These are phyloP conservation scores for Pinus taeda DNA, from an alignment of 75 land plant species.

Conservation along the genomic window DNA sequence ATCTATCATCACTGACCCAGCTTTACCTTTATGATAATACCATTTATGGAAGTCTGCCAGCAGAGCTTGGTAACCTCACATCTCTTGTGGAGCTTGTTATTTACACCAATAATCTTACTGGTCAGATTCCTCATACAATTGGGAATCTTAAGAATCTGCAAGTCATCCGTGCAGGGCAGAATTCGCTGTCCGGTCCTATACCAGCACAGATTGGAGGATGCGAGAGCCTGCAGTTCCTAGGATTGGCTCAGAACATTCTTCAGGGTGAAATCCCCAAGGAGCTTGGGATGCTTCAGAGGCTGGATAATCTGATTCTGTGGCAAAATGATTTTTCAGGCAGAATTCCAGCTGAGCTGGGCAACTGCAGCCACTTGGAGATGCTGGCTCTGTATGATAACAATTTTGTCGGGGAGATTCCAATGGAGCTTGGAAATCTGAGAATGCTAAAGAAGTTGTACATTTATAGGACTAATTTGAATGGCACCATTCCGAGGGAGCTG, in stretches of 20 bases:
- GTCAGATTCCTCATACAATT: conserved; percentile 45
- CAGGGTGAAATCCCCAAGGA: conserved; percentile 45
- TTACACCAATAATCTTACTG: conserved; percentile 64
- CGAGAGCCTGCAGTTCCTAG: conserved; percentile 42
- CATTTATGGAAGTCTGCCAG: conserved; percentile 48
- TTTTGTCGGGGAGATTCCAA: conserved; percentile 46
- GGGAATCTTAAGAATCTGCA: conserved; percentile 35
- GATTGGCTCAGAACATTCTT: conserved; percentile 61
- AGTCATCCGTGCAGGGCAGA: conserved; percentile 48
- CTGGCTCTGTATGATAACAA: conserved; percentile 52
- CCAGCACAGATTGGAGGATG: conserved; percentile 55
- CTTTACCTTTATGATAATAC: conserved; percentile 57
- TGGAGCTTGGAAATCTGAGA: conserved; percentile 44
- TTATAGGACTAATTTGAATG: conserved; percentile 50
- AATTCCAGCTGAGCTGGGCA: conserved; percentile 60
- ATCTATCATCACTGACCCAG: conserved; percentile 22
- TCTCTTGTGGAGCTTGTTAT: conserved; percentile 42
- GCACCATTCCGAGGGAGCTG: conserved; percentile 47
- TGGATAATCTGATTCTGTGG: conserved; percentile 56
- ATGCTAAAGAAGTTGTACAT: conserved; percentile 41
- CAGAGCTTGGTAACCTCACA: conserved; percentile 40
- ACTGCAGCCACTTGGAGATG: conserved; percentile 39
- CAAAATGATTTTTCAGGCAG: conserved; percentile 45
- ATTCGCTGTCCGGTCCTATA: conserved; percentile 45
- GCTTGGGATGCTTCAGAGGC: conserved; percentile 42